Evolutionary conservation across 2,329 filamentous ascomycete genomes (phyloP), one percentile per base, ranked within the genome.

Genomic region (Gyromitra esculenta): DNA sequence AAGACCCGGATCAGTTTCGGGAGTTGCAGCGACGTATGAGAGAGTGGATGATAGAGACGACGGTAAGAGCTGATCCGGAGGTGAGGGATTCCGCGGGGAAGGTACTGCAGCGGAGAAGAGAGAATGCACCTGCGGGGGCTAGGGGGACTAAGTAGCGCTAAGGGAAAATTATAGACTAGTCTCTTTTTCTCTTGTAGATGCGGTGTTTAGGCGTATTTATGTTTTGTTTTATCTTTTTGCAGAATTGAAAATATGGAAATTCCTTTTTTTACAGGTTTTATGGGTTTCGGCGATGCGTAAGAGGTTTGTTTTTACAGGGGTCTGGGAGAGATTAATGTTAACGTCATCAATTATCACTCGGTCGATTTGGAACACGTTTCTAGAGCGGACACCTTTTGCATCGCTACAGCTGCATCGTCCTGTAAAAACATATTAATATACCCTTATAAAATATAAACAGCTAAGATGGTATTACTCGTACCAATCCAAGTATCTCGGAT

Each of bases 21-120:
- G 89, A 89, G 75, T 84, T 96, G 81, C 88, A 90, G 77, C 87
- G 87, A 52, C 92, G 91, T 81, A 88, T 97, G 84, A 92, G 91
- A 84, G 92, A 96, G 81, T 97, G 93, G 88, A 85, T 98, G 80
- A 90, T 97, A 65, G 90, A 96, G 83, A 96, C 96, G 82, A 94
- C 91, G 13, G 91, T 96, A 76, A 88, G 89, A 79, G 89, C 88
- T 62, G 92, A 95, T 83, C 91, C 90, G 0, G 92, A 95, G 84
- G 95, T 98, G 7, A 88, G 90, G 80, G 91, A 93, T 83, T 94
- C 94, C 0, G 86, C 97, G 80, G 90, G 89, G 31, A 88, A 87
- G 75, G 89, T 90, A 37, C 84, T 94, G 73, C 87, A 88, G 82
- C 89, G 87, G 81, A 85, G 89, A 80, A 87, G 91, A 79, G 83